Evolutionary conservation across 2,329 filamentous ascomycete species (phyloP).

Genomic region (Aspergillaceae sp.): DNA sequence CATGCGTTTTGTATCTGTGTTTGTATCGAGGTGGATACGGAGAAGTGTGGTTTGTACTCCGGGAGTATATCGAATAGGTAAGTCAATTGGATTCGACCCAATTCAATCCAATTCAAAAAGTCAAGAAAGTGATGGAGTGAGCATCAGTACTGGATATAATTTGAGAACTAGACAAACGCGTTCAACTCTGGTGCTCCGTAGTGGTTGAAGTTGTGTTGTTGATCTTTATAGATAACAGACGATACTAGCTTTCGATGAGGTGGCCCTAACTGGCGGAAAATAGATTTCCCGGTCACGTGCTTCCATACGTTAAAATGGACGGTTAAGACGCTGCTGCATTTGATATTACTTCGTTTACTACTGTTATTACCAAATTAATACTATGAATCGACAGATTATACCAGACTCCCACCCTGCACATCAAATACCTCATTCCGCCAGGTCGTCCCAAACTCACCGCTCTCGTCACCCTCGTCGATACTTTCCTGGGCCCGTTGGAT

Average conservation of each 20-base stretch:
- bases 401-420: conserved; percentile 18
- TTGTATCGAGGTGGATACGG: neutral
- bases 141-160: too few relatives aligned
- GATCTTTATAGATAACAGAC: neutral
- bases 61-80: neutral
- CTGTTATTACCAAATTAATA: too few relatives aligned
- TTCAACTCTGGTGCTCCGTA: neutral
- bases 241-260: conserved; percentile 13
- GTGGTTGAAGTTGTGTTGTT: neutral
- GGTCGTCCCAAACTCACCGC: conserved; percentile 42
- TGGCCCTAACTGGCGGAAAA: conserved; percentile 12
- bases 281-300: neutral
- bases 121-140: too few relatives aligned
- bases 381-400: neutral
- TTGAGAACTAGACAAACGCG: too few relatives aligned
- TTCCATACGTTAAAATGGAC: neutral
- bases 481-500: conserved; percentile 60
- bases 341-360: too few relatives aligned
- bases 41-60: neutral
- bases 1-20: neutral
- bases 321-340: too few relatives aligned
- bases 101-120: too few relatives aligned
- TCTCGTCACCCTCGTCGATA: conserved; percentile 60
- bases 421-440: conserved; percentile 86
- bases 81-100: too few relatives aligned